Evolutionary conservation across 148 eudicot genomes (phyloP).

Genomic region (Fagopyrum tataricum): DNA sequence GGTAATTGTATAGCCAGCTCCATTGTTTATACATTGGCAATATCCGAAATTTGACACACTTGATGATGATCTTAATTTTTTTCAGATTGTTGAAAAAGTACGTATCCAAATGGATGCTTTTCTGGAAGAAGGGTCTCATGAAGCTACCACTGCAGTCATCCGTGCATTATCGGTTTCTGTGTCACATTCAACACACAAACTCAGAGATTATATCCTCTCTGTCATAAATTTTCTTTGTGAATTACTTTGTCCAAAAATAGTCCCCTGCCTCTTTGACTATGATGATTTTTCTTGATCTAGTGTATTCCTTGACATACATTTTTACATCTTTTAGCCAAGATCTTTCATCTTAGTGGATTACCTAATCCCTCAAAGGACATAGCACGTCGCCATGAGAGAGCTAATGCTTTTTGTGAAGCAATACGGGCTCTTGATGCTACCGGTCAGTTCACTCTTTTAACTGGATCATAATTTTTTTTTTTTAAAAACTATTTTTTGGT

Average conservation of each 20-base stretch:
- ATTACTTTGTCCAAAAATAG: not conserved
- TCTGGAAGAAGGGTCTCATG: conserved; percentile 97
- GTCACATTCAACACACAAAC: conserved; percentile 85
- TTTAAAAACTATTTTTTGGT: no score
- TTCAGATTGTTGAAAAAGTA: conserved; percentile 89
- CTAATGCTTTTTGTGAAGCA: conserved; percentile 92
- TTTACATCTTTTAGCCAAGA: conserved; percentile 86
- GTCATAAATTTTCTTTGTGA: not conserved
- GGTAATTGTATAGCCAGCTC: conserved; percentile 29
- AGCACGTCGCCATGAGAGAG: conserved; percentile 78
- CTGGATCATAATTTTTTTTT: conserved; percentile 21
- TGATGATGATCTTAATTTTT: not conserved
- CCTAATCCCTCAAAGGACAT: conserved; percentile 57
- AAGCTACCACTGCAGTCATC: conserved; percentile 82
- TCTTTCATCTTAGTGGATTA: conserved; percentile 60
- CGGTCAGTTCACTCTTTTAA: conserved; percentile 47
- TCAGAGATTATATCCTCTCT: conserved; percentile 87
- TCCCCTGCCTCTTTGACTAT: not conserved
- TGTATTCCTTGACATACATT: conserved; percentile 45
- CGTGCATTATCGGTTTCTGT: conserved; percentile 91
- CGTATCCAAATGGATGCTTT: conserved; percentile 98
- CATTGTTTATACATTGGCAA: not conserved
- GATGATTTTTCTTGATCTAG: not conserved
- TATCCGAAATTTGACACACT: not conserved
- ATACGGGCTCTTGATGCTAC: conserved; percentile 98